Base-by-base conservation (phyloP, 2,329 filamentous ascomycete genomes). In the Talaromyces pinophilus region DNA sequence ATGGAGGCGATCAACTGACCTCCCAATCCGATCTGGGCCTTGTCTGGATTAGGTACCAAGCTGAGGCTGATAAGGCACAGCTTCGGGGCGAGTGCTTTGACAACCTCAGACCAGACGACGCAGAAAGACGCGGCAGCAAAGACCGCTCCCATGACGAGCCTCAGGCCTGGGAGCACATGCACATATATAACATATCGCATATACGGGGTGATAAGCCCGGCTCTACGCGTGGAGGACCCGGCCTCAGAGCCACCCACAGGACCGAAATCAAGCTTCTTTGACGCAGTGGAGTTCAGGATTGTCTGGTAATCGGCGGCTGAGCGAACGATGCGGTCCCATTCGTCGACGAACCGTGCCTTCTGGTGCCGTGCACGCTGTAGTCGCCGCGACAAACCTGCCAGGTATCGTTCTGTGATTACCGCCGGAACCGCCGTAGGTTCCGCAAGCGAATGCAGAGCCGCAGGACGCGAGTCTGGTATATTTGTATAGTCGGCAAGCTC, bases 41-140 rank as follows among this genome's bases (percentile, higher is more conserved):
- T 86, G 48, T 88, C 87, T 42, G 87, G 86, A 76, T 89, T 90
- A 70, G 93, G 91, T 72, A 90, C 81, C 50, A 87, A 77, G 60
- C 84, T 81, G 54, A 89, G 81, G 59, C 84, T 85, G 69, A 91
- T 86, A 48, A 90, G 83, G 1, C 93, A 97, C 13, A 96, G 83
- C 38, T 88, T 86, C 0, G 92, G 90, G 25, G 91, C 87, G 60
- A 92, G 85, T n/a, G 88, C 87, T 76, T 95, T 96, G 78, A 97
- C 87, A 64, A 97, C 81, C 82, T 99, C 95, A 0, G 93, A 97
- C 93, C 93, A 98, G 62, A 98, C 85, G 68, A 99, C 90, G 71
- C 89, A 91, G 60, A 87, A 83, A 0, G 95, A 98, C 1, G 92
- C 93, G 0, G 90, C 75, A 0, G 89, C 85, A 25, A 96, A 84